Percentiles rank a stretch among this genome's conserved stretches.
Conservation (phyloP, 306 rosid species). For the Comarum palustre region DNA sequence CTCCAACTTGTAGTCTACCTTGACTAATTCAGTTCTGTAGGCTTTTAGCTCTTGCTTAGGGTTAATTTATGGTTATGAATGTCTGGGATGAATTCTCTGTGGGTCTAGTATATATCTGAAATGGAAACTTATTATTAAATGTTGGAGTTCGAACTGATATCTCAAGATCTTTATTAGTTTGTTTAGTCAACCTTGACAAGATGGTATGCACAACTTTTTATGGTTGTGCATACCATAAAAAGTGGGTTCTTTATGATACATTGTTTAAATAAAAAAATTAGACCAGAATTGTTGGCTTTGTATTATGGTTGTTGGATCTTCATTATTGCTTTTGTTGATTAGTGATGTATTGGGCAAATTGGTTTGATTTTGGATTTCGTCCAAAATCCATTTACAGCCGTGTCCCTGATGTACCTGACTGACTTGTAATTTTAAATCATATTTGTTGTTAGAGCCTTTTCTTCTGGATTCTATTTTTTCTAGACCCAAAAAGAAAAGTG, state of each 20-base stretch:
- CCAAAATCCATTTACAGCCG: not conserved
- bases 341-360: not conserved
- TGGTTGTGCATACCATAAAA: too few species aligned
- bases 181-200: not conserved
- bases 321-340: not conserved
- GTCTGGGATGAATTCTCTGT: not conserved
- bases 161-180: not conserved
- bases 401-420: not conserved
- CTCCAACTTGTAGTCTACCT: conserved; percentile 15
- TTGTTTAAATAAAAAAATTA: not conserved
- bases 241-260: not conserved
- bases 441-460: not conserved
- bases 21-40: not conserved
- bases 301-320: not conserved
- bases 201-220: not conserved
- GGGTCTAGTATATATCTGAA: not conserved
- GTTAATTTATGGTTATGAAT: not conserved
- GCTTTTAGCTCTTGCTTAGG: not conserved
- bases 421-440: not conserved
- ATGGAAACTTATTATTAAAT: not conserved
- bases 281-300: not conserved
- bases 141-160: not conserved
- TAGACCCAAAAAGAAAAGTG: not conserved
- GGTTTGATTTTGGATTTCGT: not conserved
- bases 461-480: not conserved